A percentile compares a stretch with the other conserved stretches of the same genome.
These are phyloP conservation scores for Luffa aegyptiaca DNA, from an alignment of 306 rosid genomes.

Conservation along the genomic window DNA sequence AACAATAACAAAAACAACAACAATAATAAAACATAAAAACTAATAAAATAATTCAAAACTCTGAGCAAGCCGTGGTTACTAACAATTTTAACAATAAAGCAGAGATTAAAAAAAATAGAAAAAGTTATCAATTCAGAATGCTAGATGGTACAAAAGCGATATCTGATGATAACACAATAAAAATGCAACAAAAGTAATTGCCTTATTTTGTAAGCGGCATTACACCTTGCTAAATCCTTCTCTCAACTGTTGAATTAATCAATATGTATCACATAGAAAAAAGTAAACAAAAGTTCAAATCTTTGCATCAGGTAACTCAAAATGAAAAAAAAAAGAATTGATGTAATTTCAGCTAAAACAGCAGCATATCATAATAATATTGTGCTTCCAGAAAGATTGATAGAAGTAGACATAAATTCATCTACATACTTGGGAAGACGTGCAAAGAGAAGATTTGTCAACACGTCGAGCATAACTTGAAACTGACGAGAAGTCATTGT, in stretches of 20 bases:
- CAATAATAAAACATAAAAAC: not conserved
- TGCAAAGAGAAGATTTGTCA: slow-evolving; percentile 90
- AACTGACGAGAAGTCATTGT: slow-evolving; percentile 99
- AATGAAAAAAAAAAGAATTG: not conserved
- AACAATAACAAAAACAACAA: too few species aligned
- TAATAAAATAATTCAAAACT: not conserved
- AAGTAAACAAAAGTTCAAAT: not conserved
- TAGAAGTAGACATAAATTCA: not conserved
- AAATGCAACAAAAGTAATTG: not conserved
- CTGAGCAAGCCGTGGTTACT: not conserved
- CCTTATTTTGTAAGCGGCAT: not conserved
- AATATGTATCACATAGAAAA: not conserved
- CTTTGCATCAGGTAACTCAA: not conserved
- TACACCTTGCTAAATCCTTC: not conserved
- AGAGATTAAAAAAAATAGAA: not conserved
- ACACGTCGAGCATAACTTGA: slow-evolving; percentile 91
- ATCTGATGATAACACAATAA: not conserved
- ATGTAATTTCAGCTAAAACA: not conserved
- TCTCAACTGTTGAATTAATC: not conserved
- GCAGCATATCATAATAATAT: not conserved
- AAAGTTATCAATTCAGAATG: not conserved
- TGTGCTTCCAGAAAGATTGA: not conserved
- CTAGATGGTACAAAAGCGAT: not conserved
- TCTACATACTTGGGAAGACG: slow-evolving; percentile 80
- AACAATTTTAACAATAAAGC: not conserved